A percentile compares a stretch with the other conserved stretches of the same genome.
These are phyloP conservation scores for Phytophthora syringae DNA, from an alignment of 352 stramenopile genomes.

Conservation along the genomic window DNA sequence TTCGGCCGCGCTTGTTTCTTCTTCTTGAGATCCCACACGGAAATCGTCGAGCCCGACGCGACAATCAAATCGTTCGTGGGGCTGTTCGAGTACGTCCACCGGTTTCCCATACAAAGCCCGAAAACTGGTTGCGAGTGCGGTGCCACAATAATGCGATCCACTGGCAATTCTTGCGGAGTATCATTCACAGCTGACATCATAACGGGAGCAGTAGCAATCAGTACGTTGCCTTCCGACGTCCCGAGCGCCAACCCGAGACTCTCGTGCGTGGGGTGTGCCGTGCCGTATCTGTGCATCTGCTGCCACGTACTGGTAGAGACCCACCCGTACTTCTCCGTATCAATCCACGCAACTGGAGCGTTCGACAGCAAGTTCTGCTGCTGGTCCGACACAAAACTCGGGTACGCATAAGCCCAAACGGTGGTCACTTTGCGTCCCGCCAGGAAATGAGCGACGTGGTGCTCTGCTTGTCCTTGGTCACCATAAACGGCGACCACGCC, in stretches of 20 bases:
- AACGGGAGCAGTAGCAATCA: slow-evolving; percentile 54
- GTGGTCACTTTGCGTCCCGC: slow-evolving; percentile 68
- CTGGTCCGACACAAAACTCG: slow-evolving; percentile 40
- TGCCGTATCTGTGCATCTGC: slow-evolving; percentile 51
- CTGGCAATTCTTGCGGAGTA: slow-evolving; percentile 18
- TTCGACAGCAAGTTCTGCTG: slow-evolving; percentile 39
- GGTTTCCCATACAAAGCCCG: slow-evolving; percentile 54
- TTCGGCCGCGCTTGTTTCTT: slow-evolving; percentile 42
- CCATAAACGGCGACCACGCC: slow-evolving; percentile 77
- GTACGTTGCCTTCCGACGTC: slow-evolving; percentile 65
- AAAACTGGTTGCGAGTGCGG: slow-evolving; percentile 76
- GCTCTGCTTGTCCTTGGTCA: slow-evolving; percentile 42
- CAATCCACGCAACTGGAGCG: slow-evolving; percentile 58
- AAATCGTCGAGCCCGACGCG: slow-evolving; percentile 69
- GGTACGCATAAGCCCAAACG: slow-evolving; percentile 72
- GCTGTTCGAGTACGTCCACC: slow-evolving; percentile 61
- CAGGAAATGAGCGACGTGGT: slow-evolving; percentile 72
- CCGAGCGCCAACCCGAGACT: slow-evolving; percentile 57
- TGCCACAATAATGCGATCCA: slow-evolving; percentile 58
- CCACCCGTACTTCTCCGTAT: slow-evolving; percentile 81
- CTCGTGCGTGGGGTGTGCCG: slow-evolving; percentile 13
- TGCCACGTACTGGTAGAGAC: slow-evolving; percentile 73
- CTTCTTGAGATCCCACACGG: slow-evolving; percentile 73
- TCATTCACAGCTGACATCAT: slow-evolving; percentile 18
- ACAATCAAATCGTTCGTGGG: slow-evolving; percentile 60